Evolutionary conservation across 352 stramenopile genomes (phyloP).

Genomic region (Pythium folliculosum): DNA sequence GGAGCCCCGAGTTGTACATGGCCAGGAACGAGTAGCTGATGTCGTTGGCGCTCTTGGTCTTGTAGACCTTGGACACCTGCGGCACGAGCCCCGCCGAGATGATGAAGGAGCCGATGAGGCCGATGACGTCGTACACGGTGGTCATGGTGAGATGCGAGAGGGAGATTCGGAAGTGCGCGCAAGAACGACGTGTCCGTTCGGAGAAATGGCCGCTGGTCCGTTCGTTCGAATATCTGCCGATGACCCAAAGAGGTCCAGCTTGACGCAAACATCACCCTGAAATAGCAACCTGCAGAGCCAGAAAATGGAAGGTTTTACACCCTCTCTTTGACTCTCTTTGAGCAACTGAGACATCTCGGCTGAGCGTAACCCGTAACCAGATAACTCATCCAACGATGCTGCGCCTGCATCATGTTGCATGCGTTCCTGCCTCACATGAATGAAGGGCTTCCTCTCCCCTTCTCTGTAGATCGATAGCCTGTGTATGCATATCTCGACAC

Average conservation of each 20-base stretch:
- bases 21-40: conserved; percentile 52
- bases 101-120: conserved; percentile 61
- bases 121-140: conserved; percentile 45
- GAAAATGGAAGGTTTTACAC: too few relatives aligned
- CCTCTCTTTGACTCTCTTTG: not conserved
- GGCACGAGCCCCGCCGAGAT: conserved; percentile 58
- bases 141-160: conserved; percentile 4
- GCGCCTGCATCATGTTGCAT: too few relatives aligned
- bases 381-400: not conserved
- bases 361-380: not conserved
- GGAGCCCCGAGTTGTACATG: conserved; percentile 45
- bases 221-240: not conserved
- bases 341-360: not conserved
- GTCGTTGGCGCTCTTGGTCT: conserved; percentile 61
- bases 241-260: not conserved
- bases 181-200: conserved; percentile 2
- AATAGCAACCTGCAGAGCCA: not conserved
- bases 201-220: not conserved
- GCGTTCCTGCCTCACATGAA: too few relatives aligned
- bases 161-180: not conserved
- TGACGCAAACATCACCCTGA: not conserved
- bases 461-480: too few relatives aligned
- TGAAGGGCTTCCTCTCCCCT: too few relatives aligned
- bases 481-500: too few relatives aligned
- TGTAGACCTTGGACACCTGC: conserved; percentile 62